Evolutionary conservation across 257 asterid species (phyloP), one percentile per base, ranked within the genome.

Genomic region (Nyctanthes arbortristis): DNA sequence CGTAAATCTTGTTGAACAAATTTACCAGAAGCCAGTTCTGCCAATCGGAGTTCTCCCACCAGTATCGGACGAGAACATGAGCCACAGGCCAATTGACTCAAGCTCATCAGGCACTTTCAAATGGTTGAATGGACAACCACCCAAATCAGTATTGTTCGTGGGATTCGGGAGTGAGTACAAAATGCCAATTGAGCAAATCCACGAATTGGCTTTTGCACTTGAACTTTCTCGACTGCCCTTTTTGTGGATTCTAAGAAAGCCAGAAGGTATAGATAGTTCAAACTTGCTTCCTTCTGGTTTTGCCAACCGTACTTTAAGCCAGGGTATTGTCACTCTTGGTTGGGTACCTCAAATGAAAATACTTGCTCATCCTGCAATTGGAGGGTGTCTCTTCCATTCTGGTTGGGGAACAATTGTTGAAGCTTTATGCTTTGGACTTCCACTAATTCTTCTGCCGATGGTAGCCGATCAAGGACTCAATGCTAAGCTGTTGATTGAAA

Each of bases 101-200:
- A 69, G 74, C 62, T 79, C 72, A 66, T 18, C 49, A 14, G 4
- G 56, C 3, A 56, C 71, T 16, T 61, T 56, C 30, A 31, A 68
- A 66, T 84, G 87, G 90, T 43, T 84, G 64, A 82, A 79, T n/a
- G 63, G 47, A 27, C 81, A 79, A 52, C 73, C 73, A 16, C 73
- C 74, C 3, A 77, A 75, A 49, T 75, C 85, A 0, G 85, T 82
- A 8, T 47, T 82, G 22, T 81, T 79, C 59, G 87, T 79, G 0
- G 85, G 84, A 7, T 84, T 84, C 6, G 90, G 90, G 52, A 84
- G 87, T 18, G 90, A 82, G 74, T 77, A 70, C 75, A 77, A 84
- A 65, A 72, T 82, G 85, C 77, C 85, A 3, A 39, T 63, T 5
- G 76, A 75, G 54, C 79, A 84, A 71, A 73, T 82, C 71, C 78